phyloP scores from a whole-genome alignment of 345 rosid genomes.

The Turritis glabra region DNA sequence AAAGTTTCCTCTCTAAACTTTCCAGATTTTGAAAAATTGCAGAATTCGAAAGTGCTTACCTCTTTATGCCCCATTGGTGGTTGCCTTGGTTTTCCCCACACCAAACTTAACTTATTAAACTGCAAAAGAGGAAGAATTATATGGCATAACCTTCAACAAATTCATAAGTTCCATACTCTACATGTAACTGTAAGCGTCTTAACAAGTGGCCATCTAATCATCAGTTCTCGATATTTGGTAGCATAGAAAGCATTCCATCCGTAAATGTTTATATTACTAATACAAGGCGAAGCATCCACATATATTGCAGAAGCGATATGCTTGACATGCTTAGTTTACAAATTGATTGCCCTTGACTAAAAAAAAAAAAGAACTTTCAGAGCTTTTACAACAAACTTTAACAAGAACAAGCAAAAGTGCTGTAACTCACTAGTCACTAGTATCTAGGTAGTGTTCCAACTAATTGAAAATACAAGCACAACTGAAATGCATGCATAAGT shows the following conservation, averaged over 20 bases:
- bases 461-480: slow-evolving; percentile 20
- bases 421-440: slow-evolving; percentile 9
- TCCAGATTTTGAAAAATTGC: background rate
- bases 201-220: background rate
- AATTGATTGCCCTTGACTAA: background rate
- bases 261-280: background rate
- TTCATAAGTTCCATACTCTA: background rate
- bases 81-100: slow-evolving; percentile 95
- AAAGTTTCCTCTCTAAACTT: background rate
- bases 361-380: slow-evolving; percentile 1
- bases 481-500: slow-evolving; percentile 20
- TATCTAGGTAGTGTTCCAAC: background rate
- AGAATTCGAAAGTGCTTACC: slow-evolving; percentile 45
- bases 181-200: background rate
- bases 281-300: slow-evolving; percentile 14
- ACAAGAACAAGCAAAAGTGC: background rate
- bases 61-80: slow-evolving; percentile 67
- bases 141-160: slow-evolving; percentile 1
- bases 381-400: slow-evolving; percentile 17
- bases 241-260: background rate
- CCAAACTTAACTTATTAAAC: slow-evolving; percentile 73
- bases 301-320: background rate
- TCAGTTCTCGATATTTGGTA: background rate
- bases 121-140: slow-evolving; percentile 45
- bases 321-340: background rate